Evolutionary conservation across 2,329 filamentous ascomycete genomes (phyloP).

Genomic region (Fusarium pininemorale): DNA sequence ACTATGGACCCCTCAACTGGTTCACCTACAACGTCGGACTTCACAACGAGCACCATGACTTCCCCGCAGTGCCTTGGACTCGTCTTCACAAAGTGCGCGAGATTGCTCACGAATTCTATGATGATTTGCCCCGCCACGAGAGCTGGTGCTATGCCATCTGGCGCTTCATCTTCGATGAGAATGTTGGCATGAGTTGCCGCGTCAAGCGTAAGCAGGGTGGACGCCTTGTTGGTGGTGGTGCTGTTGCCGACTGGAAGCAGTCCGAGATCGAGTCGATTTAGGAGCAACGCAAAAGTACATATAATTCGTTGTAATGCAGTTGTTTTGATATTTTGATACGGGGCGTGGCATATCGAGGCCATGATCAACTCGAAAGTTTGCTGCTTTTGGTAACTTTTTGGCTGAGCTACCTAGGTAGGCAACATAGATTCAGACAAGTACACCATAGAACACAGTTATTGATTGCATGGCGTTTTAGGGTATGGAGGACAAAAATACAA

Average conservation of each 20-base stretch:
- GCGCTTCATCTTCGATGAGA: slow-evolving; percentile 92
- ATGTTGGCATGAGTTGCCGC: slow-evolving; percentile 88
- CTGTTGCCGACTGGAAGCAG: slow-evolving; percentile 67
- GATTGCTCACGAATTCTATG: slow-evolving; percentile 92
- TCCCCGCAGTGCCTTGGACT: slow-evolving; percentile 96
- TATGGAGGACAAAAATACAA: slow-evolving; percentile 10
- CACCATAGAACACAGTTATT: slow-evolving; percentile 6
- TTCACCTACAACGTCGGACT: slow-evolving; percentile 97
- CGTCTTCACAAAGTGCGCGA: slow-evolving; percentile 78
- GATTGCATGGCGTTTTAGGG: slow-evolving; percentile 28
- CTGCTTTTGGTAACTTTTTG: neutral
- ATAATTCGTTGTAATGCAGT: neutral
- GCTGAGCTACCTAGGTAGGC: neutral
- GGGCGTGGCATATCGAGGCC: neutral
- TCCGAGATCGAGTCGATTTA: slow-evolving; percentile 71
- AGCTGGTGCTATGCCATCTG: slow-evolving; percentile 95
- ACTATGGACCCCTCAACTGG: slow-evolving; percentile 92
- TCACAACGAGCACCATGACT: slow-evolving; percentile 99
- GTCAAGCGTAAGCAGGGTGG: slow-evolving; percentile 90
- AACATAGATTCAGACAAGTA: neutral
- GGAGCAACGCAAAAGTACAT: slow-evolving; percentile 14
- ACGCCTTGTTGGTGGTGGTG: slow-evolving; percentile 62
- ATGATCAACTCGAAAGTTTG: neutral
- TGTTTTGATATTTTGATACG: neutral
- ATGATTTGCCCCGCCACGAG: slow-evolving; percentile 82